phyloP scores from a whole-genome alignment of 2,329 filamentous ascomycete species.

The Celoporthe dispersa region DNA sequence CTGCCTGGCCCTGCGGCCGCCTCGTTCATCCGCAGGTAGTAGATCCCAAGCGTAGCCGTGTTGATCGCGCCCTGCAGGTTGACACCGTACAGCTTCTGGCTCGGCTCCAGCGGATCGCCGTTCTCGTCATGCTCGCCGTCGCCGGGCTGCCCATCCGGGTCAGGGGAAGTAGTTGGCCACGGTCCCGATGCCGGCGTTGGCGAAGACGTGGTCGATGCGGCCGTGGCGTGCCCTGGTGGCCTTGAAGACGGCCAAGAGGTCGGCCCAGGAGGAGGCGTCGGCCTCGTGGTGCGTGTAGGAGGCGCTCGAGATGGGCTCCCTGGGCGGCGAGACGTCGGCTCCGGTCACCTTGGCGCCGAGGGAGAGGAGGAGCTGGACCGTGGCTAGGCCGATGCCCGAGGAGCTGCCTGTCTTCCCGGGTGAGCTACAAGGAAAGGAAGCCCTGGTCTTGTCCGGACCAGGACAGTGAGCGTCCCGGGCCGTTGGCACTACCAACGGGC shows the following conservation, averaged over 20 bases:
- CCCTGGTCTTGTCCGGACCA: background rate
- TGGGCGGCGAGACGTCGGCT: background rate
- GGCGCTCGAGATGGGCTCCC: background rate
- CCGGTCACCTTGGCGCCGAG: conserved; percentile 9
- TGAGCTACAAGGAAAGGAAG: background rate
- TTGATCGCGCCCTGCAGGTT: conserved; percentile 44
- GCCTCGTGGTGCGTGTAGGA: background rate
- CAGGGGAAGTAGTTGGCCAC: background rate
- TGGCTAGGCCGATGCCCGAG: conserved; percentile 15
- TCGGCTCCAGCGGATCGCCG: background rate
- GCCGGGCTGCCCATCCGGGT: background rate
- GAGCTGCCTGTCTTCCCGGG: background rate
- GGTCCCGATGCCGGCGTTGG: background rate
- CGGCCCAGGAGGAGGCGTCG: conserved; percentile 4
- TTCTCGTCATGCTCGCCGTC: background rate
- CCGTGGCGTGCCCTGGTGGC: background rate
- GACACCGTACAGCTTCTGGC: conserved; percentile 33
- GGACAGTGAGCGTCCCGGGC: too few species aligned
- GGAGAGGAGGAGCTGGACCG: conserved; percentile 7
- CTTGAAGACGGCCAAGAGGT: background rate
- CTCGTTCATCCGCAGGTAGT: conserved; percentile 44
- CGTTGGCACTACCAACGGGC: background rate
- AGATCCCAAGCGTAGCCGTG: conserved; percentile 45
- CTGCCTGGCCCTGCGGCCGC: conserved; percentile 34
- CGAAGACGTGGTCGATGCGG: conserved; percentile 12